phyloP scores from a whole-genome alignment of 1,139 yeast species.

The Suhomyces panamericanus region DNA sequence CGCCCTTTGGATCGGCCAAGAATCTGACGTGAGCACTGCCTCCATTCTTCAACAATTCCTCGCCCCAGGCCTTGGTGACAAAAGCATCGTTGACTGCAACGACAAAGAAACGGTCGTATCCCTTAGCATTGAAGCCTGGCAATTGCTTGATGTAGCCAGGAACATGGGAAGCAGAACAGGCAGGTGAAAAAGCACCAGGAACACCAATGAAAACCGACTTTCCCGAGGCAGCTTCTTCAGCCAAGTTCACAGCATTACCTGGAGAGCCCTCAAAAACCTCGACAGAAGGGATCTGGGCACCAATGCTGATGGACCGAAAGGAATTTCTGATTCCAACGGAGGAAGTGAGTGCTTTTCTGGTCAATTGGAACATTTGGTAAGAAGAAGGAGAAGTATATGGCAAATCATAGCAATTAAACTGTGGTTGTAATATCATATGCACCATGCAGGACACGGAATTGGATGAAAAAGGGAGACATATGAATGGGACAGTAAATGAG shows the following conservation, averaged over 20 bases:
- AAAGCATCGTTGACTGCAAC: constrained; percentile 86
- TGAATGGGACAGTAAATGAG: no score
- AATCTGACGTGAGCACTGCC: constrained; percentile 48
- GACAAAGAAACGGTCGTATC: constrained; percentile 59
- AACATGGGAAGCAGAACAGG: constrained; percentile 74
- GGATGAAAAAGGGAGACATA: no score
- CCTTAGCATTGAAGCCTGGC: constrained; percentile 60
- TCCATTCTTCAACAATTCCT: constrained; percentile 35
- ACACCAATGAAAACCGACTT: constrained; percentile 73
- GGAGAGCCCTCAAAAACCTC: constrained; percentile 66
- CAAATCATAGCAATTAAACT: neutral
- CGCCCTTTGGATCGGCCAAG: constrained; percentile 77
- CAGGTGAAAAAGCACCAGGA: constrained; percentile 92
- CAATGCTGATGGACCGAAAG: constrained; percentile 42
- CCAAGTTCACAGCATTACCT: constrained; percentile 60
- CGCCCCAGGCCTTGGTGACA: constrained; percentile 80
- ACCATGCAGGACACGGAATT: neutral
- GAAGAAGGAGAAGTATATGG: neutral
- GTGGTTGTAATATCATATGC: neutral
- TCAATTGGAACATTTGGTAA: constrained; percentile 6
- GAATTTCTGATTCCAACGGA: constrained; percentile 8
- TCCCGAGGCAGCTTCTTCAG: constrained; percentile 52
- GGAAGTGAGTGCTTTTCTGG: constrained; percentile 1
- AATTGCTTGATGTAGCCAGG: constrained; percentile 69
- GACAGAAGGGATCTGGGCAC: constrained; percentile 58